Evolutionary conservation across 106 monocot species (phyloP).

Genomic region (Apostasia shenzhenica): DNA sequence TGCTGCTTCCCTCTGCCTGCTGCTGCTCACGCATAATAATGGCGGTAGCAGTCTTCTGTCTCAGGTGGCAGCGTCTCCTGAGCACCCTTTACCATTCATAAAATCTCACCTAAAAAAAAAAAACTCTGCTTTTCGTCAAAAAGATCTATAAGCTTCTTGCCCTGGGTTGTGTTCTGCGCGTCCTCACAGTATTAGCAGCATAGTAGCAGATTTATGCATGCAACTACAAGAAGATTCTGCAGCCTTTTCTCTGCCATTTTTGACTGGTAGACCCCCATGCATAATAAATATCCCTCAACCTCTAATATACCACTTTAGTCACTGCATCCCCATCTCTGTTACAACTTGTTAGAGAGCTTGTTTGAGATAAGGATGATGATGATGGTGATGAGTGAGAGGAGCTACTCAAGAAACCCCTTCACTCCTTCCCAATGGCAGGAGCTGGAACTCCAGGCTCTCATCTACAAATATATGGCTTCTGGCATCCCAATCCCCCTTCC

Average conservation of each 20-base stretch:
- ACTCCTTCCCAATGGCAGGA: slow-evolving; percentile 94
- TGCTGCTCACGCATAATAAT: too few species aligned
- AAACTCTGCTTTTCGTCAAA: not conserved
- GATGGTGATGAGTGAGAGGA: slow-evolving; percentile 58
- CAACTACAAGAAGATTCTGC: slow-evolving; percentile 77
- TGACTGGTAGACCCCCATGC: slow-evolving; percentile 70
- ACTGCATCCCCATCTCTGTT: not conserved
- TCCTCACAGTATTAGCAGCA: not conserved
- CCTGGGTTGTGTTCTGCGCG: too few species aligned
- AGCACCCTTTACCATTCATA: slow-evolving; percentile 15
- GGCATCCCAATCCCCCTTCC: slow-evolving; percentile 79
- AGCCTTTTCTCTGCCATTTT: slow-evolving; percentile 40
- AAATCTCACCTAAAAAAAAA: not conserved
- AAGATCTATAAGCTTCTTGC: too few species aligned
- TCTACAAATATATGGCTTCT: slow-evolving; percentile 91
- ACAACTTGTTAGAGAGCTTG: not conserved
- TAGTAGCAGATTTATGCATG: slow-evolving; percentile 21
- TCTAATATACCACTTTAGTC: not conserved
- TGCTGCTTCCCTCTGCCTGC: too few species aligned
- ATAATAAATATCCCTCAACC: not conserved
- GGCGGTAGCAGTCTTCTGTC: not conserved
- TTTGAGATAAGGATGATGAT: not conserved
- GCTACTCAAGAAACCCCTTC: slow-evolving; percentile 53
- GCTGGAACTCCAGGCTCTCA: slow-evolving; percentile 90
- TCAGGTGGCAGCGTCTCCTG: slow-evolving; percentile 31